phyloP scores from a whole-genome alignment of 257 asterid genomes.

The Rauvolfia tetraphylla region DNA sequence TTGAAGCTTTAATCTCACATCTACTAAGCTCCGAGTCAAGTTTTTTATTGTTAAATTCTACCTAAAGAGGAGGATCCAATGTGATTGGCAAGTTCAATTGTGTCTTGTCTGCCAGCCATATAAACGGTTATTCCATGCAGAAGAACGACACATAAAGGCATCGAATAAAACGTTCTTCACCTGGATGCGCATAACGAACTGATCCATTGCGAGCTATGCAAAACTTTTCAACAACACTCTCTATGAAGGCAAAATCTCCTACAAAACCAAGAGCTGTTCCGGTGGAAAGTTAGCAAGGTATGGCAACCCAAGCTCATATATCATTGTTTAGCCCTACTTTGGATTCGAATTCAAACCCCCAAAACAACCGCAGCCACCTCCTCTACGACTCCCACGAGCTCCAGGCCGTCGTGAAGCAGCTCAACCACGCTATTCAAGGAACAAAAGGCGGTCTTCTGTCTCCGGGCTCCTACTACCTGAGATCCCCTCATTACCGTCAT shows the following conservation, averaged over 20 bases:
- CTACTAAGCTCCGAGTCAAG: no score
- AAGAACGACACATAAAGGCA: slow-evolving; percentile 14
- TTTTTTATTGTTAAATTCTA: no score
- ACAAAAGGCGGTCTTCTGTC: slow-evolving; percentile 31
- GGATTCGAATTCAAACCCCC: slow-evolving; percentile 23
- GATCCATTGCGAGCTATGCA: not conserved
- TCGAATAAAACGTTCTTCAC: slow-evolving; percentile 13
- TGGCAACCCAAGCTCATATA: slow-evolving; percentile 13
- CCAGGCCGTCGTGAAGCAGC: slow-evolving; percentile 48
- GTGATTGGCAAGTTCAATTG: no score
- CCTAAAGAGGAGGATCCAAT: no score
- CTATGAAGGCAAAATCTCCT: not conserved
- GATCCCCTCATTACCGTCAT: slow-evolving; percentile 34
- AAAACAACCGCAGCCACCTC: slow-evolving; percentile 47
- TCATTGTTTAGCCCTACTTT: slow-evolving; percentile 24
- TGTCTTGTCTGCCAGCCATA: no score
- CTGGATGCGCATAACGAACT: not conserved
- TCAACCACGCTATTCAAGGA: slow-evolving; percentile 50
- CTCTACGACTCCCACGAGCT: slow-evolving; percentile 62
- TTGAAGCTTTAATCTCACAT: no score
- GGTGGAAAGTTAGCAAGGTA: not conserved
- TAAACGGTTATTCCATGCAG: not conserved
- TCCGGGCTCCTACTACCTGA: slow-evolving; percentile 33
- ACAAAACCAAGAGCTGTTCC: not conserved
- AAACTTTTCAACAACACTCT: not conserved